A percentile compares a stretch with the other conserved stretches of the same genome.
These are phyloP conservation scores for Vaccinium corymbosum DNA, from an alignment of 148 eudicot species.

Conservation along the genomic window DNA sequence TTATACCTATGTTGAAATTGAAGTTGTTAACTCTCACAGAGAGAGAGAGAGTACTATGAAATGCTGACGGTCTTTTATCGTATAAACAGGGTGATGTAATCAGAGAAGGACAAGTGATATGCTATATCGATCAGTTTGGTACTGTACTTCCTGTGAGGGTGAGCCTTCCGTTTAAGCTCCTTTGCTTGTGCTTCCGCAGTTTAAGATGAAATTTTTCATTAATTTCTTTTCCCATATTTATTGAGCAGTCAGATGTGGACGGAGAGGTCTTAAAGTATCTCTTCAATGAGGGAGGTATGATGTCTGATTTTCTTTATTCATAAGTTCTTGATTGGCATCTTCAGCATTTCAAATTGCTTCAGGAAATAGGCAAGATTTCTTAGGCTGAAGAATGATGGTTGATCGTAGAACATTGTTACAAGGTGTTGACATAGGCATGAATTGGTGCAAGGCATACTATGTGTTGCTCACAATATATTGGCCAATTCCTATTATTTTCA, in stretches of 20 bases:
- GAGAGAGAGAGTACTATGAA: not conserved
- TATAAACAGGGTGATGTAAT: slow-evolving; percentile 70
- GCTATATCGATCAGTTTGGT: slow-evolving; percentile 86
- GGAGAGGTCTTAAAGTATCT: slow-evolving; percentile 83
- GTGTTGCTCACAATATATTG: not conserved
- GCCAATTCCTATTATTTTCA: not conserved
- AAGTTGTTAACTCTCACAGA: not conserved
- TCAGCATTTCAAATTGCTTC: not conserved
- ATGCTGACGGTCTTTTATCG: not conserved
- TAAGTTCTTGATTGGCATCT: not conserved
- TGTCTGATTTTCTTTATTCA: not conserved
- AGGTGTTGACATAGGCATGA: not conserved
- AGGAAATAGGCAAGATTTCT: not conserved
- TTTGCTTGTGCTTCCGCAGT: not conserved
- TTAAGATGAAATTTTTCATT: slow-evolving; percentile 7
- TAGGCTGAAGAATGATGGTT: not conserved
- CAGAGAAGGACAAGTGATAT: slow-evolving; percentile 83
- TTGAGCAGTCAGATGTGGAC: slow-evolving; percentile 76
- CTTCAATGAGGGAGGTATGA: slow-evolving; percentile 67
- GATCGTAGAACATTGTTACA: not conserved
- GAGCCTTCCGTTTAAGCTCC: slow-evolving; percentile 20
- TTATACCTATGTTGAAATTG: not conserved
- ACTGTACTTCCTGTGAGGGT: slow-evolving; percentile 80
- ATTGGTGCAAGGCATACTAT: not conserved
- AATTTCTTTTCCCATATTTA: slow-evolving; percentile 5